Evolutionary conservation across 495 filamentous ascomycete species (phyloP).

Genomic region (Extremus antarcticus): DNA sequence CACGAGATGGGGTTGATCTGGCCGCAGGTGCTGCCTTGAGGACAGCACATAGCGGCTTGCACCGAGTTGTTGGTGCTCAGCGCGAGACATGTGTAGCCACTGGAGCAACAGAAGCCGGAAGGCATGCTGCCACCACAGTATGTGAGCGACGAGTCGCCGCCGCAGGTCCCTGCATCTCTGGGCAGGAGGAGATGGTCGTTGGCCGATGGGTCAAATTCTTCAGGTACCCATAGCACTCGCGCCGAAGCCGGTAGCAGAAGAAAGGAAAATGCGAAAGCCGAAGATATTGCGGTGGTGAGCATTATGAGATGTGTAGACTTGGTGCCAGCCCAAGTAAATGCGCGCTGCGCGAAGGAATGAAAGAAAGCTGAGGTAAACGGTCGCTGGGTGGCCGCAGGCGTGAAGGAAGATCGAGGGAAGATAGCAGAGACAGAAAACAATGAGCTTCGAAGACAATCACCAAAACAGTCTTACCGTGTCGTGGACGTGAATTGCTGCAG

Average conservation of each 20-base stretch:
- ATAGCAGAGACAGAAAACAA: conserved; percentile 1
- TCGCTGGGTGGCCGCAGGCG: conserved; percentile 7
- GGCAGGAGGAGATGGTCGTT: not conserved
- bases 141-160: conserved; percentile 32
- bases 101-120: conserved; percentile 64
- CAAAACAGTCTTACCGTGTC: conserved; percentile 13
- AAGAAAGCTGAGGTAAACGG: not conserved
- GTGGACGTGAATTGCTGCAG: not conserved
- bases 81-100: conserved; percentile 47
- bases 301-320: conserved; percentile 25
- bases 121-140: conserved; percentile 50
- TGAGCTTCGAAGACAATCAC: conserved; percentile 1
- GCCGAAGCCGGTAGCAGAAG: not conserved
- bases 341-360: conserved; percentile 2
- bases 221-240: conserved; percentile 4
- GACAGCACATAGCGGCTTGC: conserved; percentile 71
- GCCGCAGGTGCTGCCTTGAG: conserved; percentile 47
- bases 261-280: conserved; percentile 17
- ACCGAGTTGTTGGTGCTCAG: conserved; percentile 42
- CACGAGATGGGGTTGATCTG: conserved; percentile 62
- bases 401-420: not conserved
- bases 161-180: conserved; percentile 28
- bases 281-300: conserved; percentile 20
- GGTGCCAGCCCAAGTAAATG: conserved; percentile 15
- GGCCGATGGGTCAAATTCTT: conserved; percentile 6